Base-by-base conservation (phyloP, 177 flowering plant species). In the Vitis hybrid region DNA sequence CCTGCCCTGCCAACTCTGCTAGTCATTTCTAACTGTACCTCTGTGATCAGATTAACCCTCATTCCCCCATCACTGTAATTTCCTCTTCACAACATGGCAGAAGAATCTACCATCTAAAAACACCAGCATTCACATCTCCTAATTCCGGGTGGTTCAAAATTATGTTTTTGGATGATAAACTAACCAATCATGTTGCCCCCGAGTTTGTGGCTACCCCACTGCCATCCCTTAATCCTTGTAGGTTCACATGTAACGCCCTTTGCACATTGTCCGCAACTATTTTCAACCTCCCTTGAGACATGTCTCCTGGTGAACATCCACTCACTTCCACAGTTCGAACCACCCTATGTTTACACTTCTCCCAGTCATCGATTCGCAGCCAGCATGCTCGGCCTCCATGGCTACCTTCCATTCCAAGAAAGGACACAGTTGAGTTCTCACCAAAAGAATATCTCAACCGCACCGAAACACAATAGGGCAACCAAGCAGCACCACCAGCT, bases 401-500 rank as follows among this genome's bases (percentile, higher is more conserved):
- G 82, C 98, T 93, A 4, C 99, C 98, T 76, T 91, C 98, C 92
- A 96, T 92, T 35, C 91, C 89, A 59, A 92, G 79, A 76, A 93
- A 90, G 40, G 88, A 77, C 51, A 96, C 90, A 72, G 49, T 85
- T 6, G 86, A 83, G 62, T 71, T 87, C 60, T 96, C 98, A 18
- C 92, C 91, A 77, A 96, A 96, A 15, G 84, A 82, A 69, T 93
- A 96, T 77, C 93, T 87, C 75, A 96, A 76, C 78, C 92, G 89
- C 74, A 93, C 95, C 14, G 92, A 93, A 50, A 92, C 97, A 81
- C 98, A 96, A 64, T 96, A 87, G 1, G 99, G 98, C 80, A 96
- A 79, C 99, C 99, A 96, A 24, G 99, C 97, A 60, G 99, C 97
- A 51, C 99, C 99, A 56, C 99, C 99, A 21, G 98, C 95, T 60